phyloP scores from a whole-genome alignment of 202 grass and related monocot genomes.

The Bolboschoenoplectus hybrid region DNA sequence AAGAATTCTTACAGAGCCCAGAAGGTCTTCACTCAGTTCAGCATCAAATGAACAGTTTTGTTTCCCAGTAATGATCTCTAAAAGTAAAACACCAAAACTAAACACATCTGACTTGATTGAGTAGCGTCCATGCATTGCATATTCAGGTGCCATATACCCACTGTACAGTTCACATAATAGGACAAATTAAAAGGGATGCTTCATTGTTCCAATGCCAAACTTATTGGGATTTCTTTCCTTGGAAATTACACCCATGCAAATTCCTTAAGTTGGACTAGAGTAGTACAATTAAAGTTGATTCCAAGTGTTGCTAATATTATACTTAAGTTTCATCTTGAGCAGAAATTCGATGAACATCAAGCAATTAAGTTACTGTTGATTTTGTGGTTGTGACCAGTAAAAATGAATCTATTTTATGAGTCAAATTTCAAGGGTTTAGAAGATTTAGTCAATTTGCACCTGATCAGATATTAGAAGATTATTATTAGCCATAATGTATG shows the following conservation, averaged over 20 bases:
- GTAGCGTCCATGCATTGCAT: constrained; percentile 72
- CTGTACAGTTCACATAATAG: constrained; percentile 43
- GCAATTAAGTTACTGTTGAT: neutral
- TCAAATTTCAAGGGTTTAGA: neutral
- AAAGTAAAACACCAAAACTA: constrained; percentile 71
- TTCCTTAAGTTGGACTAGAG: neutral
- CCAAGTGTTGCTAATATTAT: neutral
- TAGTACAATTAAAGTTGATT: neutral
- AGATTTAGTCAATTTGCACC: neutral
- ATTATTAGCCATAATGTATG: neutral
- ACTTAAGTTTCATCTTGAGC: neutral
- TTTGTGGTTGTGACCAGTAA: neutral
- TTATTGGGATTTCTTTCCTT: neutral
- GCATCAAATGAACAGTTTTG: constrained; percentile 46
- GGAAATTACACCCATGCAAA: neutral
- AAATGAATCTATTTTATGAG: neutral
- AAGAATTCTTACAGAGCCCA: constrained; percentile 27
- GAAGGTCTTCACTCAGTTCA: constrained; percentile 19
- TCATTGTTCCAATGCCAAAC: neutral
- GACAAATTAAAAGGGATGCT: neutral
- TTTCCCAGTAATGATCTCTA: constrained; percentile 75
- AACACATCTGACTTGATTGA: constrained; percentile 72
- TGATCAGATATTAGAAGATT: neutral
- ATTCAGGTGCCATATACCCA: constrained; percentile 80
- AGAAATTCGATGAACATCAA: neutral